These are phyloP conservation scores for Westerdykella aurantiaca DNA, from an alignment of 2,329 filamentous ascomycete genomes.

Conservation along the genomic window DNA sequence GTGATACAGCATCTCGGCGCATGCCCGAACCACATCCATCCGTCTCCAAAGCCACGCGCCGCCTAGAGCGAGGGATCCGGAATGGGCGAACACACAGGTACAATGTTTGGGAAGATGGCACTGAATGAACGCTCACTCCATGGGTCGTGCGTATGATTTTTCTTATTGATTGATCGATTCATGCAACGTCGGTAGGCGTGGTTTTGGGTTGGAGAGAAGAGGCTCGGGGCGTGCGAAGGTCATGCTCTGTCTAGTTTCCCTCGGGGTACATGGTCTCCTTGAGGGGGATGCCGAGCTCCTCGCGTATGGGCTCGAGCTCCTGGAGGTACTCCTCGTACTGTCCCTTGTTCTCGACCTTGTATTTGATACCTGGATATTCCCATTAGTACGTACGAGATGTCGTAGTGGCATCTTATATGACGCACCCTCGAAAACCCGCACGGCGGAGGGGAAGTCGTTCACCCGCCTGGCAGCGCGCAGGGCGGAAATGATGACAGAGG, in stretches of 20 bases:
- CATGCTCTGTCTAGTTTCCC: constrained; percentile 20
- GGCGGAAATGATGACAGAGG: constrained; percentile 83
- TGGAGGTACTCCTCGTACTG: constrained; percentile 96
- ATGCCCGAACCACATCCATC: too few species aligned
- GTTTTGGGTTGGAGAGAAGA: too few species aligned
- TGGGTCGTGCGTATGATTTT: too few species aligned
- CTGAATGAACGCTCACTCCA: too few species aligned
- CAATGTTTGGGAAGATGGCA: too few species aligned
- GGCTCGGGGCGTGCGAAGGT: too few species aligned
- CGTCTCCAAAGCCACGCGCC: too few species aligned
- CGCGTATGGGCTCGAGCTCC: constrained; percentile 85
- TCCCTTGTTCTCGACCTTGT: constrained; percentile 97
- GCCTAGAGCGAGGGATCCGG: too few species aligned
- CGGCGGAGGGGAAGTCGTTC: constrained; percentile 97
- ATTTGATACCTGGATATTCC: constrained; percentile 78
- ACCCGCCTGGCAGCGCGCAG: constrained; percentile 91
- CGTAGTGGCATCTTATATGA: constrained; percentile 5
- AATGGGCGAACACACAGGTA: too few species aligned
- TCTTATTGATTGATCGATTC: too few species aligned
- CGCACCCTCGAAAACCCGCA: constrained; percentile 97
- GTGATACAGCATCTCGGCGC: too few species aligned
- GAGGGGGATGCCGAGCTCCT: constrained; percentile 85
- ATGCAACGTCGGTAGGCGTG: too few species aligned
- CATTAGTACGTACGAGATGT: neutral
- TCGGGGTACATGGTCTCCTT: constrained; percentile 89